A percentile compares a stretch with the other conserved stretches of the same genome.
Conservation (phyloP, 2,329 filamentous ascomycete genomes). For the Cercospora beticola region DNA sequence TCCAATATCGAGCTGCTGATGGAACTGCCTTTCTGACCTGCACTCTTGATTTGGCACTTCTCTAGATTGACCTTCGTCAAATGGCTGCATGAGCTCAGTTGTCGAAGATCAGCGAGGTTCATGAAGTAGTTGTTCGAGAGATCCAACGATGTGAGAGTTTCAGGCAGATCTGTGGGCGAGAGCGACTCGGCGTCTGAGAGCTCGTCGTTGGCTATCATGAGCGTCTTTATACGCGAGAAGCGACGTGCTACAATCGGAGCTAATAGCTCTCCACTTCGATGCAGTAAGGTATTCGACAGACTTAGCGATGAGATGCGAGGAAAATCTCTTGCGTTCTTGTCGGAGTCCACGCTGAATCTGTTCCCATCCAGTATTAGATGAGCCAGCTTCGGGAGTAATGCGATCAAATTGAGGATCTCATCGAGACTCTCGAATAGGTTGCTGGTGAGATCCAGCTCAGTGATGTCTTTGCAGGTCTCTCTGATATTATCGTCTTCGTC, state of each 20-base stretch:
- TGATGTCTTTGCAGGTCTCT: conserved; percentile 56
- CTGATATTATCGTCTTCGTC: conserved; percentile 51
- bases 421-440: conserved; percentile 72
- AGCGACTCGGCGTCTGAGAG: conserved; percentile 34
- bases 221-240: conserved; percentile 57
- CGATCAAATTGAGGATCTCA: conserved; percentile 70
- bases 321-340: neutral
- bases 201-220: conserved; percentile 49
- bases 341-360: conserved; percentile 52
- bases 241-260: conserved; percentile 44
- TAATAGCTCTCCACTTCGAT: conserved; percentile 42
- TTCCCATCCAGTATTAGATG: conserved; percentile 56
- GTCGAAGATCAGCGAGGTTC: conserved; percentile 56
- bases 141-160: conserved; percentile 61
- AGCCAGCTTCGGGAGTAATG: conserved; percentile 64
- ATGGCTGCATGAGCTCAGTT: conserved; percentile 59
- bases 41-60: conserved; percentile 64
- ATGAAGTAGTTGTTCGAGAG: conserved; percentile 72
- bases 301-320: conserved; percentile 37
- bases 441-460: conserved; percentile 79
- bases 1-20: conserved; percentile 40
- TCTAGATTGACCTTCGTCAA: conserved; percentile 63
- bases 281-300: conserved; percentile 51
- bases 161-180: conserved; percentile 42
- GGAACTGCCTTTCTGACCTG: conserved; percentile 31